Percentiles rank a stretch among this genome's conserved stretches.
Evolutionary conservation across 1,139 yeast species (phyloP).

Genomic region (Diutina pseudorugosa): DNA sequence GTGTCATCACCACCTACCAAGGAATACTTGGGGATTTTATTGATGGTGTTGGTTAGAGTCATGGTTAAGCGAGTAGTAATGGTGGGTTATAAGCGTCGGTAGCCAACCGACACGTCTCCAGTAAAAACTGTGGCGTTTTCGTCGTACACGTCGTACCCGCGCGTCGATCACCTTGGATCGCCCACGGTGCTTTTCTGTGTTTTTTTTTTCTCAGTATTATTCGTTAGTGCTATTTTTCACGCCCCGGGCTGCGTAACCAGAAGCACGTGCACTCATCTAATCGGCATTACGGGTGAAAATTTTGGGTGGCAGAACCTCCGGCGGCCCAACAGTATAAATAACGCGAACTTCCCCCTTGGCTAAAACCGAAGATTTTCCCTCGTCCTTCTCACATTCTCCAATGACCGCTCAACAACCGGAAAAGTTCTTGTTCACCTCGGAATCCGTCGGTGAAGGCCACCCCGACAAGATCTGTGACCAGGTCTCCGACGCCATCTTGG

Average conservation of each 20-base stretch:
- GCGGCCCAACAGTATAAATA: background rate
- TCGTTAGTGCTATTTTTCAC: background rate
- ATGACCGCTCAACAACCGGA: conserved; percentile 15
- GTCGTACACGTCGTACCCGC: background rate
- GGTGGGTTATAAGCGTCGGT: too few relatives aligned
- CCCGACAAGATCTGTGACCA: conserved; percentile 99
- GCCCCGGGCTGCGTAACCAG: background rate
- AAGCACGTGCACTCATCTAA: conserved; percentile 1
- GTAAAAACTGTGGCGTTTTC: background rate
- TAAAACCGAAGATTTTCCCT: background rate
- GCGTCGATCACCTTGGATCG: background rate
- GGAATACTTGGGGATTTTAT: too few relatives aligned
- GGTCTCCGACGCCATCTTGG: conserved; percentile 95
- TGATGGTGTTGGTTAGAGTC: too few relatives aligned
- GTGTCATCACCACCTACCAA: too few relatives aligned
- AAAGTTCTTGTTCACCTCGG: conserved; percentile 78
- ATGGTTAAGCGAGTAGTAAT: too few relatives aligned
- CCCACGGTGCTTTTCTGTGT: background rate
- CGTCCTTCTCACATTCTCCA: background rate
- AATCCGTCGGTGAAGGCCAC: conserved; percentile 98
- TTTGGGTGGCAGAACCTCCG: background rate
- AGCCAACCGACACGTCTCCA: too few relatives aligned
- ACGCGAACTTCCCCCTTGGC: background rate
- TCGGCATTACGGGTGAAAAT: background rate
- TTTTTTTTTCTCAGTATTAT: too few relatives aligned